Evolutionary conservation across 1,284 basidiomycete genomes (phyloP).

Genomic region (Melampsora larici-populina): DNA sequence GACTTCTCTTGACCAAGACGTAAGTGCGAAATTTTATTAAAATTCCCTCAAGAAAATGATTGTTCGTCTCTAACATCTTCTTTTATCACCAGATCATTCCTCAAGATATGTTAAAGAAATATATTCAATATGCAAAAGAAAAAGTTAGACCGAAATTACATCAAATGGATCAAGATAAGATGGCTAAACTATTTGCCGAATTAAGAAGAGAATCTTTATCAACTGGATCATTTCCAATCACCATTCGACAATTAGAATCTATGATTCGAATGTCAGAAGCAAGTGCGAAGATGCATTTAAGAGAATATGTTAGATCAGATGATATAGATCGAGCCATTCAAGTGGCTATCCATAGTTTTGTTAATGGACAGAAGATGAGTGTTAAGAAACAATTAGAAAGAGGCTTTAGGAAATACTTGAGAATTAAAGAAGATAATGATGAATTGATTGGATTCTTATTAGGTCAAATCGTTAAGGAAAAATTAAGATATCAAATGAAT

Average conservation of each 20-base stretch:
- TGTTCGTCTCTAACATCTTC: neutral
- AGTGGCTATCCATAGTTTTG: conserved; percentile 89
- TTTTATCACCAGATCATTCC: conserved; percentile 71
- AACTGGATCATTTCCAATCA: conserved; percentile 96
- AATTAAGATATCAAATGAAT: conserved; percentile 75
- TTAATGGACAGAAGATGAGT: conserved; percentile 93
- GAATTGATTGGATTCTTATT: conserved; percentile 91
- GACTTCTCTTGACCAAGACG: conserved; percentile 85
- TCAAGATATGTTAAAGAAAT: conserved; percentile 94
- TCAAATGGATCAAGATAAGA: conserved; percentile 92
- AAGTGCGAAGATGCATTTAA: conserved; percentile 94
- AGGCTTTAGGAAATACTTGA: conserved; percentile 92
- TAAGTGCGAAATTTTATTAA: conserved; percentile 56
- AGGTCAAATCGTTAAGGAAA: conserved; percentile 91
- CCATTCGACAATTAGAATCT: conserved; percentile 93
- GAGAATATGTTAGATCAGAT: conserved; percentile 91
- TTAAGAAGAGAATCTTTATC: conserved; percentile 91
- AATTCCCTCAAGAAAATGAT: neutral
- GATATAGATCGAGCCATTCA: conserved; percentile 97
- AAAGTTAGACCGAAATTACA: conserved; percentile 86
- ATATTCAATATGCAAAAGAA: conserved; percentile 98
- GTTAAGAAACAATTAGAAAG: conserved; percentile 97
- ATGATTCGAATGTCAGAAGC: conserved; percentile 99
- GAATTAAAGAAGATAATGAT: conserved; percentile 86
- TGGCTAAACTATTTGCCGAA: conserved; percentile 91